Percentiles rank a stretch among this genome's conserved stretches.
phyloP scores from a whole-genome alignment of 495 filamentous ascomycete species.

The Penicillium tannophilum region DNA sequence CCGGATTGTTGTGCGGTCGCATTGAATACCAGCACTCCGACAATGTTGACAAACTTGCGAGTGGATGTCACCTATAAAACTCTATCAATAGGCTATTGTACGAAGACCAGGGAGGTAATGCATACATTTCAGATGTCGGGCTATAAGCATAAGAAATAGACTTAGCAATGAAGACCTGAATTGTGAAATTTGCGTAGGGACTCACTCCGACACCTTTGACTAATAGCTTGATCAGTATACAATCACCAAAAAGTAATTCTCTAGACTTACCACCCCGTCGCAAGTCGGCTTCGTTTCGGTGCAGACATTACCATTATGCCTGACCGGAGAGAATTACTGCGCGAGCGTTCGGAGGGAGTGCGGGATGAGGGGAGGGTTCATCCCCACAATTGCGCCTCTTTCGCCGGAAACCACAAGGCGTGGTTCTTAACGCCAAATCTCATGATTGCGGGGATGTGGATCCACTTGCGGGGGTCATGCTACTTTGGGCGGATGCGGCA shows the following conservation, averaged over 20 bases:
- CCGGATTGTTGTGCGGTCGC: constrained; percentile 28
- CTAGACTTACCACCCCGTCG: constrained; percentile 17
- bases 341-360: background rate
- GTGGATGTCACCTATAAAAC: constrained; percentile 23
- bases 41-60: constrained; percentile 23
- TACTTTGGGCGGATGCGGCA: constrained; percentile 9
- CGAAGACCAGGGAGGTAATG: background rate
- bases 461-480: background rate
- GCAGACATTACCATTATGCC: background rate
- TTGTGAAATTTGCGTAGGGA: background rate
- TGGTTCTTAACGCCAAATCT: too few species aligned
- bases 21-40: constrained; percentile 20
- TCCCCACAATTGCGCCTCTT: constrained; percentile 9
- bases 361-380: background rate
- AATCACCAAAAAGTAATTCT: background rate
- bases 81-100: background rate
- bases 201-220: constrained; percentile 28
- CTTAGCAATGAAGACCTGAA: background rate
- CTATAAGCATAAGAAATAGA: constrained; percentile 1
- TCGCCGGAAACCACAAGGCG: background rate
- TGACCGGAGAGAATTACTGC: constrained; percentile 20
- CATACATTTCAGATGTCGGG: constrained; percentile 34
- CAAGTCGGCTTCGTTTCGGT: constrained; percentile 15
- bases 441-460: background rate
- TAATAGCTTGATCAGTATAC: constrained; percentile 11